phyloP scores from a whole-genome alignment of 1,284 basidiomycete species.

The Coniophora puteana region DNA sequence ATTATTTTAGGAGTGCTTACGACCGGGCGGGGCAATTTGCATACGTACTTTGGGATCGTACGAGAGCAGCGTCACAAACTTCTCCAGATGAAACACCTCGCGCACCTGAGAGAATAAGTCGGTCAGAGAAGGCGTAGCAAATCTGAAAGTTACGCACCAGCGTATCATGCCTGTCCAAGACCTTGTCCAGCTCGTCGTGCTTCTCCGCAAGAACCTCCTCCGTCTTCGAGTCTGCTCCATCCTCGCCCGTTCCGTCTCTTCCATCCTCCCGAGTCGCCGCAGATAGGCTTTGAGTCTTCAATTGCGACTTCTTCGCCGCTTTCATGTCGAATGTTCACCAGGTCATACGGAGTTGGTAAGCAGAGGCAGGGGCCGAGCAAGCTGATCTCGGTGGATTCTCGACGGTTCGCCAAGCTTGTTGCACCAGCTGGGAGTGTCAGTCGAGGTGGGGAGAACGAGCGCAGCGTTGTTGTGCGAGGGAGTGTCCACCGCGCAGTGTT shows the following conservation, averaged over 20 bases:
- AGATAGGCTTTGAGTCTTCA: constrained; percentile 8
- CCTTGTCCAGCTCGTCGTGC: constrained; percentile 53
- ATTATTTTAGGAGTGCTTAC: no score
- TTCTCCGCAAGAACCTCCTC: constrained; percentile 48
- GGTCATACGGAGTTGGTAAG: no score
- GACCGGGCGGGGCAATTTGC: not conserved
- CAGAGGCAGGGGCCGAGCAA: constrained; percentile 6
- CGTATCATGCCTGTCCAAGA: constrained; percentile 71
- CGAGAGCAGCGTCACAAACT: constrained; percentile 68
- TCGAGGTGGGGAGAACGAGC: no score
- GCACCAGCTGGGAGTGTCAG: constrained; percentile 29
- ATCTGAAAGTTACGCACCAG: constrained; percentile 47
- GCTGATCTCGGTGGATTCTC: constrained; percentile 55
- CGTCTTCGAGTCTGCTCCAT: not conserved
- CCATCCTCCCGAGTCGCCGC: not conserved
- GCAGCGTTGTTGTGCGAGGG: no score
- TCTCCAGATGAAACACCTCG: constrained; percentile 83
- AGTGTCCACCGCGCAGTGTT: no score
- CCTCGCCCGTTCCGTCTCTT: not conserved
- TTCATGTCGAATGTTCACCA: no score
- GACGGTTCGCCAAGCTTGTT: constrained; percentile 55
- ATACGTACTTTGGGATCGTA: constrained; percentile 69
- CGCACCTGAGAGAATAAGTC: constrained; percentile 48
- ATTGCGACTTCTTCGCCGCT: no score
- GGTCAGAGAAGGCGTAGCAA: not conserved